A percentile compares a stretch with the other conserved stretches of the same genome.
Evolutionary conservation across 2,329 filamentous ascomycete species (phyloP).

Genomic region (Metarhizium rileyi): DNA sequence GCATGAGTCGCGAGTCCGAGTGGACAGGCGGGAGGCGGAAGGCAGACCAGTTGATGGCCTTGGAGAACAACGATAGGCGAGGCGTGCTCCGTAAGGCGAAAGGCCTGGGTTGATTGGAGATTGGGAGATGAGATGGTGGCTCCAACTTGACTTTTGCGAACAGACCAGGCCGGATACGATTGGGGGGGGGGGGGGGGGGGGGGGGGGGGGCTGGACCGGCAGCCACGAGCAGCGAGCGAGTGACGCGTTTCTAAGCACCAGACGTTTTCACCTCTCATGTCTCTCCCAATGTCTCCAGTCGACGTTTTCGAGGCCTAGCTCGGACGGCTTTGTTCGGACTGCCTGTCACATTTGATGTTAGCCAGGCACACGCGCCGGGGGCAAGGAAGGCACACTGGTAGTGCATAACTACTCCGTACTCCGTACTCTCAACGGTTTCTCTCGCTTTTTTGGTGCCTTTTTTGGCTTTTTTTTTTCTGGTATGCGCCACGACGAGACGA

Average conservation of each 20-base stretch:
- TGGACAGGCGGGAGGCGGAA: not conserved
- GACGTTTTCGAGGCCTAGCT: too few relatives aligned
- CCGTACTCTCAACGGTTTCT: too few relatives aligned
- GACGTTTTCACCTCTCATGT: too few relatives aligned
- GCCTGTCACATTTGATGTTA: not conserved
- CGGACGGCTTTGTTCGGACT: not conserved
- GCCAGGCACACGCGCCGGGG: not conserved
- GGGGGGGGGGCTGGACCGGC: too few relatives aligned
- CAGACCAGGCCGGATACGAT: not conserved
- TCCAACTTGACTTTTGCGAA: not conserved
- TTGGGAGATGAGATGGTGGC: not conserved
- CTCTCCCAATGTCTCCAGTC: too few relatives aligned
- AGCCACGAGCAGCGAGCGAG: too few relatives aligned
- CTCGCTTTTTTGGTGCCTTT: too few relatives aligned
- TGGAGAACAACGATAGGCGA: slow-evolving; percentile 3
- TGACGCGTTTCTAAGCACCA: too few relatives aligned
- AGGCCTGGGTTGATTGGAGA: not conserved
- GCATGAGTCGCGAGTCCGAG: not conserved
- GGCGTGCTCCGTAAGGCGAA: not conserved
- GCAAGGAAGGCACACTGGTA: too few relatives aligned
- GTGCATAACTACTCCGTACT: too few relatives aligned
- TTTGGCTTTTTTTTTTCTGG: too few relatives aligned
- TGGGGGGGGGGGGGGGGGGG: not conserved
- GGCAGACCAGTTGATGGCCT: not conserved
- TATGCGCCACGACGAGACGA: too few relatives aligned